Evolutionary conservation across 495 filamentous ascomycete genomes (phyloP), one percentile per base, ranked within the genome.

Genomic region (Tuber aestivum): DNA sequence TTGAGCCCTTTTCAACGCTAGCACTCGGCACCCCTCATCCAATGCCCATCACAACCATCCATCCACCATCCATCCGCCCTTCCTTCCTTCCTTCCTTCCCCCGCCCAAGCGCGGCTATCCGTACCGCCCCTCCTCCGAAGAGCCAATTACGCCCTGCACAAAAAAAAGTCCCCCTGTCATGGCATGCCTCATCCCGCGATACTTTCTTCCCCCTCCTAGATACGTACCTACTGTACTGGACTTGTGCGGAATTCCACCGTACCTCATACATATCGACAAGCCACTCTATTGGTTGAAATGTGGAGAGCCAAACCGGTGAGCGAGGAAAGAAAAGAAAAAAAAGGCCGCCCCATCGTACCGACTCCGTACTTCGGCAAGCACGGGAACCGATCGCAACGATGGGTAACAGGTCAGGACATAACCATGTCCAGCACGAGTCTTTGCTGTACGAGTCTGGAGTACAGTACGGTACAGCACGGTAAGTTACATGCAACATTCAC

Each of bases 101-200:
- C 56, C 27, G 45, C 23, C 56, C 56, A 35, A 0, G 56, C 14
- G 56, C 27, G 56, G 56, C 4, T 27, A 65, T 27, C 56, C 56
- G 56, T 65, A 27, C 32, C 56, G 56, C 27, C 56, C 27, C 45
- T 7, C 48, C 45, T 16, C 56, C 56, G 27, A 65, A 35, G 27
- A 65, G 56, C 56, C 56, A 65, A 65, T 65, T 65, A 65, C 12
- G 27, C 27, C n/a, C 27, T 65, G 14, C 27, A 8, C n/a, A 32
- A 14, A 21, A 32, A 61, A 61, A 27, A 32, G 56, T 35, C 27
- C 35, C 14, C 56, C 56, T 65, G 56, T 65, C 56, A 65, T 35
- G 56, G 18, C 56, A 65, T 65, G 56, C 56, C 56, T 65, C 56
- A 35, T 65, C 56, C 56, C 56, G 56, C 56, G 56, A 35, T 35